Conservation (phyloP, 352 stramenopile genomes). For the Phytophthora vignae region DNA sequence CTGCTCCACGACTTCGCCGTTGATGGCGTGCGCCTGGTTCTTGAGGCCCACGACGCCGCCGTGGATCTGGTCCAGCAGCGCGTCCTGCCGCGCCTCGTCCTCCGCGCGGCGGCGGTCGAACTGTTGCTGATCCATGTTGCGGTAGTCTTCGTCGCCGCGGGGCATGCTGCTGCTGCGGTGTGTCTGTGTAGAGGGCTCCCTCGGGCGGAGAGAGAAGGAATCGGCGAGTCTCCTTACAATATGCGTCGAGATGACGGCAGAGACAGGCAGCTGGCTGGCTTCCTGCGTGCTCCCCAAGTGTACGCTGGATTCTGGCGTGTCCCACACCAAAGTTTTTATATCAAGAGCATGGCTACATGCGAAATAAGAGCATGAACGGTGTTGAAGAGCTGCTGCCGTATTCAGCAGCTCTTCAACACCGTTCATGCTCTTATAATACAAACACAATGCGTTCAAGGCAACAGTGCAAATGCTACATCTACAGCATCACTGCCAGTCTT, state of each 20-base stretch:
- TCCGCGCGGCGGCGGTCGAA: constrained; percentile 64
- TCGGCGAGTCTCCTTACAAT: constrained; percentile 8
- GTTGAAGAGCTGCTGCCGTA: too few species aligned
- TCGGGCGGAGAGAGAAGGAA: constrained; percentile 24
- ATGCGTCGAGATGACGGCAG: constrained; percentile 36
- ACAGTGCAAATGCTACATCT: too few species aligned
- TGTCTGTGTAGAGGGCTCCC: background rate
- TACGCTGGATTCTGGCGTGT: constrained; percentile 19
- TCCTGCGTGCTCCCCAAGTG: constrained; percentile 27
- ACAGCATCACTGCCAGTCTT: too few species aligned
- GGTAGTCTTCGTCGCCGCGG: constrained; percentile 60
- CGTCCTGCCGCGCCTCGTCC: constrained; percentile 72
- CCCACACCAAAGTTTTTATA: constrained; percentile 6
- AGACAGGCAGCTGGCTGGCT: constrained; percentile 39
- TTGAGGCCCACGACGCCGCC: constrained; percentile 79
- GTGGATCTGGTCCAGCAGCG: constrained; percentile 81
- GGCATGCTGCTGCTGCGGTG: constrained; percentile 18
- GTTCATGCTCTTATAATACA: too few species aligned
- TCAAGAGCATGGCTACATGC: constrained; percentile 7
- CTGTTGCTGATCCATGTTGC: constrained; percentile 76
- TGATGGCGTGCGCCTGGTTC: constrained; percentile 86
- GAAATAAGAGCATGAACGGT: constrained; percentile 6
- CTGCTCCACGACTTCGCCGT: constrained; percentile 85
- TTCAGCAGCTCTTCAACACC: too few species aligned
- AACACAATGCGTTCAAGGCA: too few species aligned